Base-by-base conservation (phyloP, 371 early-diverging fungal species). In the Apophysomyces ossiformis region DNA sequence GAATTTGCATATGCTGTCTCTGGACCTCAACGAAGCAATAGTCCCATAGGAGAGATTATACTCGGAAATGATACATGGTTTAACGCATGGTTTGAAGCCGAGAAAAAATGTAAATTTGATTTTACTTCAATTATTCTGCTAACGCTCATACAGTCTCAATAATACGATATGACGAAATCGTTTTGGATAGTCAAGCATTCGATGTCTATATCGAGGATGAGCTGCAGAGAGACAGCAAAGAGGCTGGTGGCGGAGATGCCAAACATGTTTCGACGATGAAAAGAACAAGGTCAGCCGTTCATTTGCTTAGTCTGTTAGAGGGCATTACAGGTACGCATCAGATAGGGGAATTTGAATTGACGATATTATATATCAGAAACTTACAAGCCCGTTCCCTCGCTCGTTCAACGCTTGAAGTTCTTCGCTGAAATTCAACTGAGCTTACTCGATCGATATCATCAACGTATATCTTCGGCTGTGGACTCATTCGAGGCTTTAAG, bases 61-160 rank as follows among this genome's bases (percentile, higher is more conserved):
- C 81, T 90, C 36, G 78, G 78, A 21, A 84, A 90, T 26, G 57
- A 71, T 4, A 76, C 70, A 12, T 82, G 88, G 79, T 92, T 92
- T 67, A 73, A 81, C 9, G 76, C 87, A 15, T 95, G 95, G 95
- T 79, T 93, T 56, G 71, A 79, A 36, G 87, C 87, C 7, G 94
- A 93, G 67, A 84, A 83, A 58, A 74, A 82, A 56, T 90, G 91
- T 90, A 85, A 70, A 84, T 70, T 47, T 21, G 7, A 1, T 50
- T 50, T 50, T 21, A 7, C 7, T 21, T 18, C 9, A n/a, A 21
- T 21, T 21, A 7, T 16, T 1, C 32, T 58, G 35, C 47, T 46
- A 12, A 36, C 54, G 0, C 5, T 66, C 9, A 43, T 21, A n/a
- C 64, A 89, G 88, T 87, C 71, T 86, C 87, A 6, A 78, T 82